phyloP scores from a whole-genome alignment of 177 flowering plant genomes.

The Vitis hybrid region DNA sequence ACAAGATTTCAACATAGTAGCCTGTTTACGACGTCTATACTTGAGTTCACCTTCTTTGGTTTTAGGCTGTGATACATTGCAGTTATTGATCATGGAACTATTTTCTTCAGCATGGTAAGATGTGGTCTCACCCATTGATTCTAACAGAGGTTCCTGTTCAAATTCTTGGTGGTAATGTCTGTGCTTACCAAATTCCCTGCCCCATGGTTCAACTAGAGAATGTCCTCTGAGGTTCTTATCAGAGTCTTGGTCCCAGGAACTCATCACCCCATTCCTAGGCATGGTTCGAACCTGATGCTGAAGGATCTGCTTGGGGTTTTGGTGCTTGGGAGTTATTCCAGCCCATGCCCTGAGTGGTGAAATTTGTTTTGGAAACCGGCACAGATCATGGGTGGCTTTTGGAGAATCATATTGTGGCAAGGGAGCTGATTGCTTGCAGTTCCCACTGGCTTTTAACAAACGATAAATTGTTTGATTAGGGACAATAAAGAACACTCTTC shows the following conservation, averaged over 20 bases:
- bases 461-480: slow-evolving; percentile 44
- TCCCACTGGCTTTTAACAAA: slow-evolving; percentile 25
- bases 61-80: not conserved
- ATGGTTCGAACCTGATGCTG: not conserved
- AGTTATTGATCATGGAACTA: not conserved
- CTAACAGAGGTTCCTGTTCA: not conserved
- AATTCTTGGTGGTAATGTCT: too few species aligned
- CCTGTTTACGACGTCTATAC: not conserved
- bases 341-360: slow-evolving; percentile 3
- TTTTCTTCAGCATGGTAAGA: not conserved
- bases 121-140: not conserved
- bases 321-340: slow-evolving; percentile 18
- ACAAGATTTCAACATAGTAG: slow-evolving; percentile 24
- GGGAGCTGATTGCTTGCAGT: slow-evolving; percentile 1
- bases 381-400: not conserved
- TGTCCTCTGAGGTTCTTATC: not conserved
- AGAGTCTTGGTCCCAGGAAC: not conserved
- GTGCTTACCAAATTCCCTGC: not conserved
- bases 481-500: slow-evolving; percentile 53
- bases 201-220: not conserved
- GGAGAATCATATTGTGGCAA: not conserved
- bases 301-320: not conserved
- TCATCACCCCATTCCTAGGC: not conserved
- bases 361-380: not conserved
- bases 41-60: not conserved